Percentiles rank a stretch among this genome's conserved stretches.
phyloP scores from a whole-genome alignment of 2,329 filamentous ascomycete species.

The Phaeosphaeriaceae sp. region DNA sequence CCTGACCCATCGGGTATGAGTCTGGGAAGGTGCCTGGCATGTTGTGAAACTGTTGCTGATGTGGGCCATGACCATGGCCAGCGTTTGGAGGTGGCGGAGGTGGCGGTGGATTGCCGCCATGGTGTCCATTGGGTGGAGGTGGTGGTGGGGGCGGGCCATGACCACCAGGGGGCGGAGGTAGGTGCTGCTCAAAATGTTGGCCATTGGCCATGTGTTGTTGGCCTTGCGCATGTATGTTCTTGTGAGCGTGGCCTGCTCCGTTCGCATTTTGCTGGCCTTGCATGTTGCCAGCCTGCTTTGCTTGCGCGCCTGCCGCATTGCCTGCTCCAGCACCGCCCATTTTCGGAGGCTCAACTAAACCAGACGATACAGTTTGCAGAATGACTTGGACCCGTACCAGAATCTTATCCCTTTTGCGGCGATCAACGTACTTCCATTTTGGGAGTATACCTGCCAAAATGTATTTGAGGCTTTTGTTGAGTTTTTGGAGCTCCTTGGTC shows the following conservation, averaged over 20 bases:
- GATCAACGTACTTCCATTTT: conserved; percentile 9
- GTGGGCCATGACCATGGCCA: conserved; percentile 4
- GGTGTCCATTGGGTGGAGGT: conserved; percentile 11
- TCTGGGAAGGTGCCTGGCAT: conserved; percentile 30
- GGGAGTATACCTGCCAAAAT: conserved; percentile 38
- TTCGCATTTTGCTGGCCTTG: conserved; percentile 1
- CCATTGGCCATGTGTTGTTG: conserved; percentile 7
- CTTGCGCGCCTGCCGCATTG: conserved; percentile 9
- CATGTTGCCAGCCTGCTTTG: conserved; percentile 7
- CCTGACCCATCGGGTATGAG: conserved; percentile 9
- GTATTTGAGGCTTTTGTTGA: conserved; percentile 35
- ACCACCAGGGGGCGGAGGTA: conserved; percentile 6
- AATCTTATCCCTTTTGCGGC: conserved; percentile 11
- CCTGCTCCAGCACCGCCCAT: not conserved
- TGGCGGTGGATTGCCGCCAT: conserved; percentile 1
- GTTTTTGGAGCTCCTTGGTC: conserved; percentile 28
- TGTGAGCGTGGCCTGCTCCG: conserved; percentile 3
- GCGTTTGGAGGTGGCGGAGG: conserved; percentile 8
- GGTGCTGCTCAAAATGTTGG: conserved; percentile 13
- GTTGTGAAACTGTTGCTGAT: conserved; percentile 6
- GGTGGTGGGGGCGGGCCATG: conserved; percentile 15
- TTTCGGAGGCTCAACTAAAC: conserved; percentile 13
- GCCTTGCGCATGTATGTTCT: conserved; percentile 5
- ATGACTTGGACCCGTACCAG: conserved; percentile 37
- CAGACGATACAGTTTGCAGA: conserved; percentile 36